A percentile compares a stretch with the other conserved stretches of the same genome.
These are phyloP conservation scores for Globisporangium lucens DNA, from an alignment of 352 stramenopile genomes.

Conservation along the genomic window DNA sequence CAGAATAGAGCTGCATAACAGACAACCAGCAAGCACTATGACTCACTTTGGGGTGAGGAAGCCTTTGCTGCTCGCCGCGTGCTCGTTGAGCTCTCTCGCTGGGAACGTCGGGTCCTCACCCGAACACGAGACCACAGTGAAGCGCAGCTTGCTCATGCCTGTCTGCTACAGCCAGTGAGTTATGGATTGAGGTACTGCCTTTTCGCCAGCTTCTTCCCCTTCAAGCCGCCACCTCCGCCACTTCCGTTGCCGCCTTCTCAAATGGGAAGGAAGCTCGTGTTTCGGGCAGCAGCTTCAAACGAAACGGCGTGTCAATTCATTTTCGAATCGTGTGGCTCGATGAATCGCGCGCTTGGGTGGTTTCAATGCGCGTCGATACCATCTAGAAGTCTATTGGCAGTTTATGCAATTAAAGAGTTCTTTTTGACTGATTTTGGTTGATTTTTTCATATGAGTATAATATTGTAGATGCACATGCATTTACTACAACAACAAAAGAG, in stretches of 20 bases:
- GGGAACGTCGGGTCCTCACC: slow-evolving; percentile 87
- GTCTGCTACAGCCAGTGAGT: background rate
- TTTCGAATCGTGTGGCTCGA: slow-evolving; percentile 3
- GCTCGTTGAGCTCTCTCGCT: slow-evolving; percentile 81
- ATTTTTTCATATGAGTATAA: background rate
- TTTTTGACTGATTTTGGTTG: background rate
- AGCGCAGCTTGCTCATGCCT: slow-evolving; percentile 82
- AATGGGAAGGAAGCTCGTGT: background rate
- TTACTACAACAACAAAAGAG: background rate
- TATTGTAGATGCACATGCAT: background rate
- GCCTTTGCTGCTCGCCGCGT: slow-evolving; percentile 51
- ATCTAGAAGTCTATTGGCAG: background rate
- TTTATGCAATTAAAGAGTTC: background rate
- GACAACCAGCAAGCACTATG: background rate
- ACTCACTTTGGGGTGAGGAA: slow-evolving; percentile 80
- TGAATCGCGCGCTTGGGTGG: background rate
- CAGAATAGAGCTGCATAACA: background rate
- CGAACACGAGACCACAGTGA: slow-evolving; percentile 80
- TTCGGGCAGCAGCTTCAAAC: slow-evolving; percentile 6
- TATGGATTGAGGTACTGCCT: too few relatives aligned
- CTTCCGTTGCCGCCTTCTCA: background rate
- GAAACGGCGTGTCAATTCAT: slow-evolving; percentile 20
- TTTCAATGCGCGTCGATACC: too few relatives aligned
- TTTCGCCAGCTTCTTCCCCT: background rate
- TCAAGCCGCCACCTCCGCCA: background rate